phyloP scores from a whole-genome alignment of 805 yeast genomes.

The Kluyveromyces wickerhamii region DNA sequence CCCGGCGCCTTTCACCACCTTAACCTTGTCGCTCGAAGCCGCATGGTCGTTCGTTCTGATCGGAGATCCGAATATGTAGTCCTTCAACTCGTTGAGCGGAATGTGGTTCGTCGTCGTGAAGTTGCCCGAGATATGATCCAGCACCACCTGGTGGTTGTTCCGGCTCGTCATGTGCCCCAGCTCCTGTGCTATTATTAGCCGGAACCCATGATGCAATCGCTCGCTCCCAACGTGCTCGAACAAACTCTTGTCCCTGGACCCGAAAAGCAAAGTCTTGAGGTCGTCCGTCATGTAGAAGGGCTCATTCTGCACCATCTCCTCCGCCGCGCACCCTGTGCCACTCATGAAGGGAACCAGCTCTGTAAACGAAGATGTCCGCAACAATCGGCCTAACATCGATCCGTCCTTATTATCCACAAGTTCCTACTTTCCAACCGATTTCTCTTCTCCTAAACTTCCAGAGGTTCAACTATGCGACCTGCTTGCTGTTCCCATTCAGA shows the following conservation, averaged over 20 bases:
- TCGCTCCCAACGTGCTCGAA: conserved; percentile 1
- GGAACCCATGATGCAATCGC: conserved; percentile 16
- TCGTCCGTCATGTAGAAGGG: conserved; percentile 20
- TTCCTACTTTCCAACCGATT: no score
- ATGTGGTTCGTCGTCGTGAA: conserved; percentile 18
- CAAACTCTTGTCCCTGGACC: conserved; percentile 10
- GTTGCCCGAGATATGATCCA: conserved; percentile 27
- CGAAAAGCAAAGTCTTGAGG: conserved; percentile 22
- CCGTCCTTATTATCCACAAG: no score
- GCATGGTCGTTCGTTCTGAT: conserved; percentile 24
- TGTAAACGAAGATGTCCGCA: conserved; percentile 9
- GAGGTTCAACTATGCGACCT: no score
- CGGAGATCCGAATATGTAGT: conserved; percentile 35
- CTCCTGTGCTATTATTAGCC: conserved; percentile 32
- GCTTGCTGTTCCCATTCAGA: no score
- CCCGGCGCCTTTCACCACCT: conserved; percentile 23
- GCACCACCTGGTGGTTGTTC: conserved; percentile 28
- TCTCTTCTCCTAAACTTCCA: no score
- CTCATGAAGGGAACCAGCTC: conserved; percentile 4
- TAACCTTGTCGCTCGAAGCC: conserved; percentile 23
- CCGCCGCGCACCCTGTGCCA: background rate
- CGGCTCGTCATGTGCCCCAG: conserved; percentile 31
- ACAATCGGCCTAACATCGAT: conserved; percentile 14
- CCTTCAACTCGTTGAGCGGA: conserved; percentile 29
- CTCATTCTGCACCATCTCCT: conserved; percentile 4